Conservation (phyloP, 371 early-diverging fungal genomes). For the Mortierella sp. region DNA sequence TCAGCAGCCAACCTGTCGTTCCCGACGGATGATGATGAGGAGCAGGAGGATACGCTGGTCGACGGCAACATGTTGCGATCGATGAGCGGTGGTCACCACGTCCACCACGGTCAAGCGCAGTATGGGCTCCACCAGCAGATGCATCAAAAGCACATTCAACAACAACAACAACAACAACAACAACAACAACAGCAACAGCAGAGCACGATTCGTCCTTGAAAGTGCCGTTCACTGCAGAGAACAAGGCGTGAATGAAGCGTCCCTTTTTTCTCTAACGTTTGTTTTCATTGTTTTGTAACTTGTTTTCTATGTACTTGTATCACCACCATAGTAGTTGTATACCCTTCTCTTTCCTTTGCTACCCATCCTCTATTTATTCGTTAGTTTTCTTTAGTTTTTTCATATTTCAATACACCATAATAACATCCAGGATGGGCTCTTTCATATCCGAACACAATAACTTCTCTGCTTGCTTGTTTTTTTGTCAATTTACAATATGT, state of each 20-base stretch:
- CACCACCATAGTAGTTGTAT: slow-evolving; percentile 2
- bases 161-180: slow-evolving; percentile 22
- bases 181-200: slow-evolving; percentile 5
- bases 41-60: slow-evolving; percentile 50
- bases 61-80: slow-evolving; percentile 39
- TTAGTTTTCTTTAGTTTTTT: background rate
- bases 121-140: background rate
- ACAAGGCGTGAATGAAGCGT: slow-evolving; percentile 17
- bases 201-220: slow-evolving; percentile 14
- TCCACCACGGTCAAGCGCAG: background rate
- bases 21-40: slow-evolving; percentile 46
- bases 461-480: too few relatives aligned
- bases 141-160: slow-evolving; percentile 16
- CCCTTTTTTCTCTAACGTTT: background rate
- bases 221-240: too few relatives aligned
- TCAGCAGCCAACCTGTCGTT: slow-evolving; percentile 15
- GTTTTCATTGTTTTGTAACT: background rate
- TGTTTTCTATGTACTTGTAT: background rate
- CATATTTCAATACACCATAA: too few relatives aligned
- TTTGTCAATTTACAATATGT: too few relatives aligned
- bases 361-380: background rate
- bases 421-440: too few relatives aligned
- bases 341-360: background rate
- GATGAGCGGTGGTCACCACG: slow-evolving; percentile 22
- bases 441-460: too few relatives aligned